Percentiles rank a stretch among this genome's conserved stretches.
Evolutionary conservation across 345 rosid genomes (phyloP).

Genomic region (Boechera divaricarpa): DNA sequence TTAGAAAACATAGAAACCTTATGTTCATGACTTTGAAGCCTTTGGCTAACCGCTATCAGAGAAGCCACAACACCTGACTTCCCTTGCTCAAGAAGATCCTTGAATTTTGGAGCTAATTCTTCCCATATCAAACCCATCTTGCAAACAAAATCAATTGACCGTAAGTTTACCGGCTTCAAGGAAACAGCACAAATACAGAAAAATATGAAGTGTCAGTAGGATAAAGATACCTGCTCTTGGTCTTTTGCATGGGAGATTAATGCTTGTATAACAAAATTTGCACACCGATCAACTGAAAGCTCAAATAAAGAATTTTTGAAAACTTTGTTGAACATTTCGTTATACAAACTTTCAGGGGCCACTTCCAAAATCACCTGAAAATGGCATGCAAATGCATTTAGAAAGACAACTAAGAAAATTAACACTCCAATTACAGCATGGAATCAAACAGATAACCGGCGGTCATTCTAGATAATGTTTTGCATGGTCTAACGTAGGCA

Average conservation of each 20-base stretch:
- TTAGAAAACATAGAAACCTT: constrained; percentile 57
- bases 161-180: constrained; percentile 12
- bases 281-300: constrained; percentile 85
- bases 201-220: constrained; percentile 1
- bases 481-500: background rate
- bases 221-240: constrained; percentile 66
- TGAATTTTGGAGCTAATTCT: constrained; percentile 76
- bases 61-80: constrained; percentile 88
- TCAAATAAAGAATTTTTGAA: constrained; percentile 72
- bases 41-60: constrained; percentile 72
- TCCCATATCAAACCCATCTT: constrained; percentile 82
- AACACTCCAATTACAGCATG: constrained; percentile 8
- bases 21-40: constrained; percentile 66
- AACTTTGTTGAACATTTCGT: constrained; percentile 67
- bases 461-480: constrained; percentile 22
- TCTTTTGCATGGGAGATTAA: constrained; percentile 72
- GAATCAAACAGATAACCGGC: constrained; percentile 22
- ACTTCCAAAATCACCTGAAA: constrained; percentile 91
- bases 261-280: constrained; percentile 90
- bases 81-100: constrained; percentile 86
- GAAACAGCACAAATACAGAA: constrained; percentile 23
- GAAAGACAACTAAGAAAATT: background rate
- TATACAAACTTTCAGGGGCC: constrained; percentile 77
- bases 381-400: constrained; percentile 19
- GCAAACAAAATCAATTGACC: constrained; percentile 39